These are phyloP conservation scores for Hevea brasiliensis DNA, from an alignment of 345 rosid genomes.

Conservation along the genomic window DNA sequence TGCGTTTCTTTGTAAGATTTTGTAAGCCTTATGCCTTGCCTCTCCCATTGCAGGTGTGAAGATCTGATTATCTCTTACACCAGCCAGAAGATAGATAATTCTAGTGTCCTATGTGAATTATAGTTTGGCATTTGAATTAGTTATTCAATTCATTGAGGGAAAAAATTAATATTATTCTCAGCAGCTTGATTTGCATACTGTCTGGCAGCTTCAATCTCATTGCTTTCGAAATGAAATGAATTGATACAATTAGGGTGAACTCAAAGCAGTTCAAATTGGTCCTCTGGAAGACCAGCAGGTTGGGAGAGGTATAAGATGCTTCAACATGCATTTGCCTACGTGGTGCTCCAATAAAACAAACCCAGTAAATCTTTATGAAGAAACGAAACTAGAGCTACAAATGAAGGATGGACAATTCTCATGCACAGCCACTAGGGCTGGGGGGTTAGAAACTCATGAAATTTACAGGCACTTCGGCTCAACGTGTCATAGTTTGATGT, in stretches of 20 bases:
- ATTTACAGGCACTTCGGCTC: not conserved
- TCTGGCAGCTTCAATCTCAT: too few species aligned
- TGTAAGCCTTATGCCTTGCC: not conserved
- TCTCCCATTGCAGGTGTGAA: constrained; percentile 8
- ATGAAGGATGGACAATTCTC: not conserved
- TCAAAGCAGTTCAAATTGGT: too few species aligned
- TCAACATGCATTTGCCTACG: not conserved
- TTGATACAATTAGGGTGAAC: too few species aligned
- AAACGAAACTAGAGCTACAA: not conserved
- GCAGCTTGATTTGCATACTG: not conserved
- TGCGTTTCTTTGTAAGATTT: constrained; percentile 17
- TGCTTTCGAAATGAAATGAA: too few species aligned
- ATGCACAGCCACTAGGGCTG: too few species aligned
- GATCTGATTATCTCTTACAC: constrained; percentile 5
- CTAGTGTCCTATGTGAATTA: not conserved
- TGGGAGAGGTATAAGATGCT: not conserved
- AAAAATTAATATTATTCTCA: not conserved
- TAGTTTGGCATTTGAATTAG: constrained; percentile 5
- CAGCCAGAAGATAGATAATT: not conserved
- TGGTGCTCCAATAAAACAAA: not conserved
- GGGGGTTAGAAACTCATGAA: not conserved
- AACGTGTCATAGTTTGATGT: too few species aligned
- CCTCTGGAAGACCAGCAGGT: too few species aligned
- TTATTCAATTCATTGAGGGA: not conserved
- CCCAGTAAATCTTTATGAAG: not conserved